Percentiles rank a stretch among this genome's conserved stretches.
Evolutionary conservation across 345 rosid genomes (phyloP).

Genomic region (Theobroma cacao): DNA sequence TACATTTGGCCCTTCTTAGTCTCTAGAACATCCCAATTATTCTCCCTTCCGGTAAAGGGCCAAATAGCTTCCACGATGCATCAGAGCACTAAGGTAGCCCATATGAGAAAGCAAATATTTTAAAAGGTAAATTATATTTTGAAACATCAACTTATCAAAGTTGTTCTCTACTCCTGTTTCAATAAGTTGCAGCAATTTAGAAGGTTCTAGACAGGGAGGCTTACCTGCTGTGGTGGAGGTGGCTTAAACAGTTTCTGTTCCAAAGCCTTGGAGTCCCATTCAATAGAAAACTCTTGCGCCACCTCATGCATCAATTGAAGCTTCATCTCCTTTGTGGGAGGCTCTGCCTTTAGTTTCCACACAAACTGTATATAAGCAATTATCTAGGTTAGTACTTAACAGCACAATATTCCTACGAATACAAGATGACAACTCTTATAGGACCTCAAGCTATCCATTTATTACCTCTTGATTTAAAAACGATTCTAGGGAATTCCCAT

Average conservation of each 20-base stretch:
- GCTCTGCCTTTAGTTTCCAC: constrained; percentile 4
- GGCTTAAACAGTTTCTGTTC: constrained; percentile 7
- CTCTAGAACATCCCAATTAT: background rate
- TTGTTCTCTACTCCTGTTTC: background rate
- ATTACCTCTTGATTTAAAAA: constrained; percentile 60
- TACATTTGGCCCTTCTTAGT: background rate
- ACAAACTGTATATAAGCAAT: background rate
- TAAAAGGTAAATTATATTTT: too few relatives aligned
- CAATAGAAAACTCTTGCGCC: background rate
- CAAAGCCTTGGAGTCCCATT: constrained; percentile 63
- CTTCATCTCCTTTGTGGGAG: constrained; percentile 9
- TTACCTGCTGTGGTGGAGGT: constrained; percentile 15
- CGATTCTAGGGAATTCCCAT: constrained; percentile 49
- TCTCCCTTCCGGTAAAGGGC: background rate
- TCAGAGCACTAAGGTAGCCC: background rate
- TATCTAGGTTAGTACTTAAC: constrained; percentile 1
- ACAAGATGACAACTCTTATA: background rate
- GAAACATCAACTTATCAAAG: background rate
- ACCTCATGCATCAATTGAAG: constrained; percentile 3
- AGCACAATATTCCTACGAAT: background rate
- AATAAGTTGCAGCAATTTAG: background rate
- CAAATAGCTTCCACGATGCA: background rate
- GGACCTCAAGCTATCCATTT: background rate
- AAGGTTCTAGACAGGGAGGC: constrained; percentile 9
- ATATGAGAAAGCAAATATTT: background rate